Percentiles rank a stretch among this genome's conserved stretches.
Evolutionary conservation across 2,329 filamentous ascomycete genomes (phyloP).

Genomic region (Aspergillus sp.): DNA sequence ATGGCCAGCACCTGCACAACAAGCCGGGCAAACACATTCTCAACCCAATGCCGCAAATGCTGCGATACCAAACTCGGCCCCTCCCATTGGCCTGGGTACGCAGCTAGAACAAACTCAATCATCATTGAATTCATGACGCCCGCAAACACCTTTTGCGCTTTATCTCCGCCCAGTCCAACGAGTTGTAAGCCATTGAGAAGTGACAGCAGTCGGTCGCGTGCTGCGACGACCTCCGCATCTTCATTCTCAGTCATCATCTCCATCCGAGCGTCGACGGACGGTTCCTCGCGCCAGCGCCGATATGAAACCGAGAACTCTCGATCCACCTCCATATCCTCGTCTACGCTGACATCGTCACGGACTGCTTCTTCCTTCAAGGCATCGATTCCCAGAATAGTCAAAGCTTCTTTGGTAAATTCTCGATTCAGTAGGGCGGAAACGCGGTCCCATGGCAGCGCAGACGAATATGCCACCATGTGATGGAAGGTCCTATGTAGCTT

Average conservation of each 20-base stretch:
- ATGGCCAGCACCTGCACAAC: constrained; percentile 44
- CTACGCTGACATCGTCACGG: constrained; percentile 8
- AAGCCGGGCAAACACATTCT: constrained; percentile 48
- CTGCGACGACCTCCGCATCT: constrained; percentile 18
- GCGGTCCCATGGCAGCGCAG: constrained; percentile 33
- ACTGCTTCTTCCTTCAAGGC: constrained; percentile 18
- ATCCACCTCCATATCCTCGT: constrained; percentile 35
- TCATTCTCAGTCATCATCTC: constrained; percentile 30
- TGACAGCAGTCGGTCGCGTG: constrained; percentile 28
- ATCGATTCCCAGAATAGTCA: constrained; percentile 37
- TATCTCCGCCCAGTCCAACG: constrained; percentile 50
- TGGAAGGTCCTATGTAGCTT: constrained; percentile 41
- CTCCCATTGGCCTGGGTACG: constrained; percentile 54
- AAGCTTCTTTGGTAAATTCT: constrained; percentile 39
- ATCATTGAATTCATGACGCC: constrained; percentile 53
- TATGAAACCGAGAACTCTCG: constrained; percentile 31
- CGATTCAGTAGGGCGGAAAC: constrained; percentile 40
- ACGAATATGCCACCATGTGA: constrained; percentile 39
- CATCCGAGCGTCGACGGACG: constrained; percentile 19
- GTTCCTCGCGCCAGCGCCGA: constrained; percentile 28
- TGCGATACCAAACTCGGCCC: constrained; percentile 42
- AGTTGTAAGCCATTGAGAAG: constrained; percentile 43
- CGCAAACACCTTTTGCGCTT: constrained; percentile 52
- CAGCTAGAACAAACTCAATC: constrained; percentile 49
- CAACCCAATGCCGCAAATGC: constrained; percentile 50